These are phyloP conservation scores for Yarrowia divulgata DNA, from an alignment of 805 yeast genomes.

Conservation along the genomic window DNA sequence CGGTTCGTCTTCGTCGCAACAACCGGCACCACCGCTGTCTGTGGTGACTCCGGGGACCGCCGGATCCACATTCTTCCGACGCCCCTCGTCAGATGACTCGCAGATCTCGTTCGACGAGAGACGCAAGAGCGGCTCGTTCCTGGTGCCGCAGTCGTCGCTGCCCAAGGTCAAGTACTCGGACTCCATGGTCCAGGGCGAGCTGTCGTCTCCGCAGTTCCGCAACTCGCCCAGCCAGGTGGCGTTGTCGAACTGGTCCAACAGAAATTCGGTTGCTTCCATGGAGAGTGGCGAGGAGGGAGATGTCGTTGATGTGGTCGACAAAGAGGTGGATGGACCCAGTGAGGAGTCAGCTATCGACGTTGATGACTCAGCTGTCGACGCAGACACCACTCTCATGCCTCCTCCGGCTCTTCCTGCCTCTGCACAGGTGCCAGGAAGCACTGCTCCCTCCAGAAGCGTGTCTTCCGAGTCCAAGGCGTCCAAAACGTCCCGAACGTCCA, in stretches of 20 bases:
- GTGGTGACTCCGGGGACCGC: slow-evolving; percentile 6
- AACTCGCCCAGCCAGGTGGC: slow-evolving; percentile 32
- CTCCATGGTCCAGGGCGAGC: slow-evolving; percentile 37
- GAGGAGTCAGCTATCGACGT: too few relatives aligned
- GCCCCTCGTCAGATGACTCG: slow-evolving; percentile 31
- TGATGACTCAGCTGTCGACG: too few relatives aligned
- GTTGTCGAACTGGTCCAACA: slow-evolving; percentile 27
- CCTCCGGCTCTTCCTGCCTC: slow-evolving; percentile 4
- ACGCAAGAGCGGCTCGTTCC: slow-evolving; percentile 29
- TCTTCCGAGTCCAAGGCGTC: slow-evolving; percentile 16
- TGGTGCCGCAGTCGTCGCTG: slow-evolving; percentile 38
- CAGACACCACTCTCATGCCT: neutral
- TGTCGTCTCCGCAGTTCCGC: slow-evolving; percentile 33
- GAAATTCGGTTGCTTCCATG: slow-evolving; percentile 10
- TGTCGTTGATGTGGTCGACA: too few relatives aligned
- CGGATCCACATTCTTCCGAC: slow-evolving; percentile 6
- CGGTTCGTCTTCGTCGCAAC: neutral
- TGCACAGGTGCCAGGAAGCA: neutral
- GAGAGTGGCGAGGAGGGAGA: slow-evolving; percentile 2
- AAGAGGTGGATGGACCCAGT: neutral
- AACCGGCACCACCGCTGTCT: neutral
- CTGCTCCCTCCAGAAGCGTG: neutral
- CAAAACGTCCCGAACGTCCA: neutral
- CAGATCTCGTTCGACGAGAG: slow-evolving; percentile 38
- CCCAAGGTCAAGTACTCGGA: slow-evolving; percentile 38